Percentiles rank a stretch among this genome's conserved stretches.
Evolutionary conservation across 305 asterid species (phyloP).

Genomic region (Fraxinus angustifolia): DNA sequence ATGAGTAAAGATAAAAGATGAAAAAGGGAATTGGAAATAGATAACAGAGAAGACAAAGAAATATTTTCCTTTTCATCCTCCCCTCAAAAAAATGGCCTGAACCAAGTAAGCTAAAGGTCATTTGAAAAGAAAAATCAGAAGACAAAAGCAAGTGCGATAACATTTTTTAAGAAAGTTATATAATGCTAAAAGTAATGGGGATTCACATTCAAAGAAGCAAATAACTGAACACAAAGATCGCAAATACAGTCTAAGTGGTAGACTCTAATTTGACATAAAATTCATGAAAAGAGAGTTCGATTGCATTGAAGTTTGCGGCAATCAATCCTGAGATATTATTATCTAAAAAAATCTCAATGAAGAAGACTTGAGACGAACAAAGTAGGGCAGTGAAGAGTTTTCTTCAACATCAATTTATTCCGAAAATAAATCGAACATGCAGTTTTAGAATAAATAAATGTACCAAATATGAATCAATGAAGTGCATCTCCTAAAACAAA

Average conservation of each 20-base stretch:
- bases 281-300: background rate
- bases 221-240: background rate
- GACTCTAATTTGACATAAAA: background rate
- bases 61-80: background rate
- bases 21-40: background rate
- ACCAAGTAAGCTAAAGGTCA: background rate
- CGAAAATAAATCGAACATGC: background rate
- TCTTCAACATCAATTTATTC: background rate
- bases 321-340: background rate
- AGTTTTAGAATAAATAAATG: background rate
- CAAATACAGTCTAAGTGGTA: background rate
- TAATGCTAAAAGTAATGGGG: background rate
- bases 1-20: background rate
- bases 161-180: background rate
- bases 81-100: background rate
- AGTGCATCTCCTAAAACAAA: slow-evolving; percentile 3
- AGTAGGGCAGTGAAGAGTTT: background rate
- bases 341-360: background rate
- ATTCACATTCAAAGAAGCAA: background rate
- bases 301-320: background rate
- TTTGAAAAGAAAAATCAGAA: background rate
- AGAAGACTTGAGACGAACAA: background rate
- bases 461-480: background rate
- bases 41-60: background rate
- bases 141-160: background rate